Percentiles rank a stretch among this genome's conserved stretches.
These are phyloP conservation scores for Populus deltoides DNA, from an alignment of 345 rosid genomes.

Conservation along the genomic window DNA sequence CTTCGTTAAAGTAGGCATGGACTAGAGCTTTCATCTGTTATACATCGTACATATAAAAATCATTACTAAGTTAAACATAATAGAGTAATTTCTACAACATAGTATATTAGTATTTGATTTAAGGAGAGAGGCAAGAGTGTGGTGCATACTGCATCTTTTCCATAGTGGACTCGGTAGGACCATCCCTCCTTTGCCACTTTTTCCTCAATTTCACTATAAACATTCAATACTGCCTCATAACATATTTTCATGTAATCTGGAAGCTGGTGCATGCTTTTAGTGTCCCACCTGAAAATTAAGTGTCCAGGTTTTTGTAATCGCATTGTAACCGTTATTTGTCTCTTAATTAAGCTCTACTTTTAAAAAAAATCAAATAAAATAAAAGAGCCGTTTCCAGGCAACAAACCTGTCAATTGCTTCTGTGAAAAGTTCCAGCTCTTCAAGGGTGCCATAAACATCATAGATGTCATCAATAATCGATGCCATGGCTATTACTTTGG, in stretches of 20 bases:
- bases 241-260: constrained; percentile 2
- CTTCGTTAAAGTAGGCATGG: constrained; percentile 23
- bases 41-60: neutral
- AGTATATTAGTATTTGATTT: neutral
- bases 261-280: neutral
- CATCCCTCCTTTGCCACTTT: neutral
- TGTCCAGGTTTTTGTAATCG: no score
- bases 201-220: neutral
- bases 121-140: neutral
- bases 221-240: neutral
- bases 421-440: constrained; percentile 37
- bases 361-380: no score
- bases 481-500: constrained; percentile 25
- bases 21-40: constrained; percentile 7
- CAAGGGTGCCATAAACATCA: constrained; percentile 38
- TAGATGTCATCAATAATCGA: constrained; percentile 37
- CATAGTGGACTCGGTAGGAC: neutral
- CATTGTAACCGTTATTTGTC: no score
- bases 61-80: neutral
- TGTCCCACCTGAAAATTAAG: constrained; percentile 4
- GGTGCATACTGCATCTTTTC: constrained; percentile 5
- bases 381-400: no score
- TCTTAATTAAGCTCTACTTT: no score
- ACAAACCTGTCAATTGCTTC: constrained; percentile 29
- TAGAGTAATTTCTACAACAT: neutral